Percentiles rank a stretch among this genome's conserved stretches.
phyloP scores from a whole-genome alignment of 495 filamentous ascomycete genomes.

The Evansstolkia leycettana region DNA sequence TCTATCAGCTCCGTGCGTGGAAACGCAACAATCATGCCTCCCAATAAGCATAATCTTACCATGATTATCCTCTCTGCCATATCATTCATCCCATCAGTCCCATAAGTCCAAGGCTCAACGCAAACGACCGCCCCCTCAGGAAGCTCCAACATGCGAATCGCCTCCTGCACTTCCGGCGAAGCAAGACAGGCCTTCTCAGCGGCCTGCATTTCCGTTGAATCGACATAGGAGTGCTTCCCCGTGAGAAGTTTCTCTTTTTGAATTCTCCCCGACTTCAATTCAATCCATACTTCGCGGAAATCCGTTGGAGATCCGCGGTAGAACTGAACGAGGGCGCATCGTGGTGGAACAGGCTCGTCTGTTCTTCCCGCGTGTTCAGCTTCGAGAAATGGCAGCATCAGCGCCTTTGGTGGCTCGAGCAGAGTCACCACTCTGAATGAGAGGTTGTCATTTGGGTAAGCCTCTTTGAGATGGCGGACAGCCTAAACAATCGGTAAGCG shows the following conservation, averaged over 20 bases:
- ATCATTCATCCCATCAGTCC: conserved; percentile 26
- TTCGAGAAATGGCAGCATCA: conserved; percentile 16
- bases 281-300: conserved; percentile 9
- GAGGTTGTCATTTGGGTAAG: background rate
- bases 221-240: conserved; percentile 19
- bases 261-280: conserved; percentile 6
- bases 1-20: background rate
- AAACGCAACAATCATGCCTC: background rate
- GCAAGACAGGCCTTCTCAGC: conserved; percentile 16
- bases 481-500: background rate
- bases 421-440: conserved; percentile 4
- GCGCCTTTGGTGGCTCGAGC: conserved; percentile 14
- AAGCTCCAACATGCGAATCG: conserved; percentile 14
- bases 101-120: conserved; percentile 28
- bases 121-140: conserved; percentile 17
- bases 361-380: conserved; percentile 6
- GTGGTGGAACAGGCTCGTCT: conserved; percentile 3
- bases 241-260: conserved; percentile 5
- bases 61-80: conserved; percentile 19
- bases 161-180: conserved; percentile 9
- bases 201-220: conserved; percentile 18
- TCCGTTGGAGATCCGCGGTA: conserved; percentile 3
- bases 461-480: background rate
- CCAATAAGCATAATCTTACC: background rate
- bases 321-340: conserved; percentile 11